Evolutionary conservation across 2,329 filamentous ascomycete species (phyloP).

Genomic region (Botrytis paeoniae): DNA sequence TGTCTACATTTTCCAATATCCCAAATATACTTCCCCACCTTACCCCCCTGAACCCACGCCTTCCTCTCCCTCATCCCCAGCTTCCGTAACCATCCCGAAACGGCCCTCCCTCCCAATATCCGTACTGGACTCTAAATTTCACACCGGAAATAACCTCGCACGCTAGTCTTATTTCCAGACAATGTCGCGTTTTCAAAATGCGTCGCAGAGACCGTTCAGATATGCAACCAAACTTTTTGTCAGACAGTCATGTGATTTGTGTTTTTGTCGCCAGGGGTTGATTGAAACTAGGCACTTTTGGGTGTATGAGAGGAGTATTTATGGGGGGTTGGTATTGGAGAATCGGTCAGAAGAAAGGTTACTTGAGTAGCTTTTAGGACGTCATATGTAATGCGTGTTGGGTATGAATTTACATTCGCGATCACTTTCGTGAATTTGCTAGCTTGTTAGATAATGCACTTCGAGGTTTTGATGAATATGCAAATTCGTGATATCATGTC

Average conservation of each 20-base stretch:
- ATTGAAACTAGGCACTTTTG: fast-evolving
- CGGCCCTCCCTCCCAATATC: no score
- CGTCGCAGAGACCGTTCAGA: background rate
- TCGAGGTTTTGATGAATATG: no score
- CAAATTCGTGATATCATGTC: no score
- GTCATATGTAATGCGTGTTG: no score
- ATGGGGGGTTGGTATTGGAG: no score
- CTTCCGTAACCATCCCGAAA: background rate
- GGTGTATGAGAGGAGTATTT: no score
- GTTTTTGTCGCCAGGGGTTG: background rate
- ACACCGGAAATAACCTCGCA: background rate
- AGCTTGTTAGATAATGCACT: no score
- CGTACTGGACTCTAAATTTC: no score
- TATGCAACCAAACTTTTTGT: background rate
- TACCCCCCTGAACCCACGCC: fast-evolving
- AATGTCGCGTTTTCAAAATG: background rate
- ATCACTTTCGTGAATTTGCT: no score
- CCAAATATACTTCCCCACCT: background rate
- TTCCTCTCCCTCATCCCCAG: background rate
- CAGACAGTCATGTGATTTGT: background rate
- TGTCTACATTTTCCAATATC: fast-evolving
- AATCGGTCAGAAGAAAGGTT: no score
- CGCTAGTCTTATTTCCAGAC: background rate
- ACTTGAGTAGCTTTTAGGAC: no score
- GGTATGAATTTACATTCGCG: no score